These are phyloP conservation scores for Cladosporium colombiae DNA, from an alignment of 2,329 filamentous ascomycete species.

Conservation along the genomic window DNA sequence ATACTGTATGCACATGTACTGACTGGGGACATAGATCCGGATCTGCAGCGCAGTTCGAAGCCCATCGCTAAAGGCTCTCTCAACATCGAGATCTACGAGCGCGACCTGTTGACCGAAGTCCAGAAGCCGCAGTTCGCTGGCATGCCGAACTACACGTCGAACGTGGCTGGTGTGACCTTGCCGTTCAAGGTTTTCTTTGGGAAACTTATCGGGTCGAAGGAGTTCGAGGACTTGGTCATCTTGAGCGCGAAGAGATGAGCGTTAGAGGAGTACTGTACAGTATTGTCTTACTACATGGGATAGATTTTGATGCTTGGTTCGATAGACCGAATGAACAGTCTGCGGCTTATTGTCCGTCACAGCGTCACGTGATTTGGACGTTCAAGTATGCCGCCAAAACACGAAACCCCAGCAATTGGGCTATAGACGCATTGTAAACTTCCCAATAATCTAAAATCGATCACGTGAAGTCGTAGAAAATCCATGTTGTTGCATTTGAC, in stretches of 20 bases:
- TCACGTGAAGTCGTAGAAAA: background rate
- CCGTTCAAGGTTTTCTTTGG: constrained; percentile 24
- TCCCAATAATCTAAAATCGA: background rate
- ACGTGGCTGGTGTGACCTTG: constrained; percentile 27
- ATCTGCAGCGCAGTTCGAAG: constrained; percentile 26
- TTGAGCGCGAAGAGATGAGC: constrained; percentile 24
- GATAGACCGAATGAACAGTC: background rate
- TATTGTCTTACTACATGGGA: background rate
- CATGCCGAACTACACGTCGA: constrained; percentile 24
- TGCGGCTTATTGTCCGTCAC: background rate
- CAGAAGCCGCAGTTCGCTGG: constrained; percentile 21
- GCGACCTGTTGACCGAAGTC: constrained; percentile 23
- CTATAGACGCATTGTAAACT: background rate
- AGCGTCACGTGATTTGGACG: constrained; percentile 10
- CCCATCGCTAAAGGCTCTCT: constrained; percentile 21
- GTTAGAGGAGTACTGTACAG: background rate
- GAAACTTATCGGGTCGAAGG: constrained; percentile 18
- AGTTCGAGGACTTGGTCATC: constrained; percentile 25
- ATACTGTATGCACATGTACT: background rate
- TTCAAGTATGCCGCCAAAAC: background rate
- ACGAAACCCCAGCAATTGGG: background rate
- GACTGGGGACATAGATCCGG: constrained; percentile 21
- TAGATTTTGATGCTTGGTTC: background rate
- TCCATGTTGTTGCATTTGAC: background rate
- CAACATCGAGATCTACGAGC: constrained; percentile 26